Conservation (phyloP, 1,139 yeast species). For the Blastobotrys capitulatus region DNA sequence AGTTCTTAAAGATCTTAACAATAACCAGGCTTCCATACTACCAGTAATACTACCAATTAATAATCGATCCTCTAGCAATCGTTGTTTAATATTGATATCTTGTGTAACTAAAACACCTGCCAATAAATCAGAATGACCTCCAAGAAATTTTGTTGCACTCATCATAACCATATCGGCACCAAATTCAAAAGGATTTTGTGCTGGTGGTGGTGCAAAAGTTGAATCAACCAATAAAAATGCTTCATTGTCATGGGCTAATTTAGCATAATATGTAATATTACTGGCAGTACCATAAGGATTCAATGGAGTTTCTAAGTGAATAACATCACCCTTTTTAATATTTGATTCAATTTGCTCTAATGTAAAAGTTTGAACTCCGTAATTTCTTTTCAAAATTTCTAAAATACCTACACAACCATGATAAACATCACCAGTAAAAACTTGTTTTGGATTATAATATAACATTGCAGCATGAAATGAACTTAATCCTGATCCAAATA, state of each 20-base stretch:
- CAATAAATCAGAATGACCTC: constrained; percentile 88
- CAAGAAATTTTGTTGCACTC: constrained; percentile 87
- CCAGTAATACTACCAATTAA: constrained; percentile 74
- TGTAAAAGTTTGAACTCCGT: constrained; percentile 49
- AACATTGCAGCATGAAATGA: constrained; percentile 77
- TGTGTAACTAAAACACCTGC: constrained; percentile 74
- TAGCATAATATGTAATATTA: constrained; percentile 58
- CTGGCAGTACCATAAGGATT: constrained; percentile 76
- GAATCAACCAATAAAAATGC: constrained; percentile 73
- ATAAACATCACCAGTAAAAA: constrained; percentile 76
- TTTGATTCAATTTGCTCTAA: constrained; percentile 41
- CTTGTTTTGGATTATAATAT: constrained; percentile 63
- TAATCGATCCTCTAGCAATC: constrained; percentile 55
- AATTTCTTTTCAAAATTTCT: constrained; percentile 54
- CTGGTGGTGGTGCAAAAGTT: constrained; percentile 91
- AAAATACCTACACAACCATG: constrained; percentile 79
- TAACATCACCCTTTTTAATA: constrained; percentile 61
- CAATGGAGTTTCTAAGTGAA: constrained; percentile 83
- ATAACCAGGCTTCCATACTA: constrained; percentile 66
- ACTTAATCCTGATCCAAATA: constrained; percentile 72
- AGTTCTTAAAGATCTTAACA: constrained; percentile 76
- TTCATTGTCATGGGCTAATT: constrained; percentile 62
- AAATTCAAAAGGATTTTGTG: constrained; percentile 69
- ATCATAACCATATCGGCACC: constrained; percentile 85
- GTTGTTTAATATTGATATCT: constrained; percentile 41